A percentile compares a stretch with the other conserved stretches of the same genome.
Evolutionary conservation across 208 protist genomes (phyloP).

Genomic region (Vickermania spadyakhi): DNA sequence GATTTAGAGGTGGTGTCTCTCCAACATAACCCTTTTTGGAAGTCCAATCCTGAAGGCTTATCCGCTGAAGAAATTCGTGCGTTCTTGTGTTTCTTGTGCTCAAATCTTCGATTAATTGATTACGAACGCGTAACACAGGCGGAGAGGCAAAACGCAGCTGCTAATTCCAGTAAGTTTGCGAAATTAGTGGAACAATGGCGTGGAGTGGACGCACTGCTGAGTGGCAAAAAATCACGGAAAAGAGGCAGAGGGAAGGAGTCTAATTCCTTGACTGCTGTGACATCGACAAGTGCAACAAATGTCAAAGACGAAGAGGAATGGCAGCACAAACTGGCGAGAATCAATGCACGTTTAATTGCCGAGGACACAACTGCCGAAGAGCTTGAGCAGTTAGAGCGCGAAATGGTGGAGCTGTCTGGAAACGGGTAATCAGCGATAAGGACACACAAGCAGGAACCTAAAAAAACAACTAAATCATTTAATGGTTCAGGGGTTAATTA

Average conservation of each 20-base stretch:
- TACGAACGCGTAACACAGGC: conserved; percentile 64
- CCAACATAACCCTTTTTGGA: conserved; percentile 57
- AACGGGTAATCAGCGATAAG: too few relatives aligned
- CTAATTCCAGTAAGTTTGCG: conserved; percentile 29
- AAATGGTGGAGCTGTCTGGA: conserved; percentile 61
- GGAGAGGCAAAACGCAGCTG: conserved; percentile 22
- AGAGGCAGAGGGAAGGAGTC: conserved; percentile 44
- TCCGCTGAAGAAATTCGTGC: conserved; percentile 42
- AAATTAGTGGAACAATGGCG: conserved; percentile 24
- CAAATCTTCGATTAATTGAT: conserved; percentile 73
- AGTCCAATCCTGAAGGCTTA: conserved; percentile 26
- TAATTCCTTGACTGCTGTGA: background rate
- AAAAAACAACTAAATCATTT: too few relatives aligned
- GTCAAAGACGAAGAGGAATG: background rate
- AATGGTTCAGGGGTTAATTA: background rate
- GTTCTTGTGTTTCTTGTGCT: conserved; percentile 77
- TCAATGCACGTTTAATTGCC: conserved; percentile 54
- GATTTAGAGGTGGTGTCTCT: conserved; percentile 64
- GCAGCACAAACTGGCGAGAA: conserved; percentile 20
- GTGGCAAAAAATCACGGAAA: conserved; percentile 57
- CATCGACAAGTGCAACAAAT: background rate
- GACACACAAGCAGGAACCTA: too few relatives aligned
- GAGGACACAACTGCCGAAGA: conserved; percentile 72
- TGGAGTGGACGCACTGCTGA: background rate
- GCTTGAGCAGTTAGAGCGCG: conserved; percentile 53